Conservation (phyloP, 495 filamentous ascomycete genomes). For the Tuber umbilicatum region DNA sequence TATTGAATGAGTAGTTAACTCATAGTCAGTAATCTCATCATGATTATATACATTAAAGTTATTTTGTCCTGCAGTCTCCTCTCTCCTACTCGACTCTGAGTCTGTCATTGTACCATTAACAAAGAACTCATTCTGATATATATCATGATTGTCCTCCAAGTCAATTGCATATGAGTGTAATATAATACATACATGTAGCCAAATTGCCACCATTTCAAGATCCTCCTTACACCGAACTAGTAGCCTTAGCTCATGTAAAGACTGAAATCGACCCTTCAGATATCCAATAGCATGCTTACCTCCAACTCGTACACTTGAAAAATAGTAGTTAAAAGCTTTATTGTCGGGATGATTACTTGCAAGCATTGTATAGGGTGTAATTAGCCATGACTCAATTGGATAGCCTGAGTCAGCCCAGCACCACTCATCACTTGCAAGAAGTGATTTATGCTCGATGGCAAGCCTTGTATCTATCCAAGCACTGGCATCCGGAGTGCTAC, state of each 20-base stretch:
- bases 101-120: too few species aligned
- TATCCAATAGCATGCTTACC: background rate
- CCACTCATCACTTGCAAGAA: background rate
- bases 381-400: background rate
- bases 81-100: too few species aligned
- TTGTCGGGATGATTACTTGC: background rate
- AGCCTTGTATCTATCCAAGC: background rate
- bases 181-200: background rate
- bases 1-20: too few species aligned
- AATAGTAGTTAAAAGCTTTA: background rate
- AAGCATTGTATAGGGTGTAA: background rate
- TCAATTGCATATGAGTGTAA: background rate
- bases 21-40: too few species aligned
- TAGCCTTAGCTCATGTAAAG: background rate
- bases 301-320: background rate
- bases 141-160: background rate
- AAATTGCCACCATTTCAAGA: background rate
- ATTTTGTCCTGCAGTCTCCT: too few species aligned
- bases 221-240: background rate
- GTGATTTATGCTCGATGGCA: background rate
- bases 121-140: too few species aligned
- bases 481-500: background rate
- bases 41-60: too few species aligned
- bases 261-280: background rate
- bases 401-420: background rate